phyloP scores from a whole-genome alignment of 2,329 filamentous ascomycete genomes.

The Alternaria longipes region DNA sequence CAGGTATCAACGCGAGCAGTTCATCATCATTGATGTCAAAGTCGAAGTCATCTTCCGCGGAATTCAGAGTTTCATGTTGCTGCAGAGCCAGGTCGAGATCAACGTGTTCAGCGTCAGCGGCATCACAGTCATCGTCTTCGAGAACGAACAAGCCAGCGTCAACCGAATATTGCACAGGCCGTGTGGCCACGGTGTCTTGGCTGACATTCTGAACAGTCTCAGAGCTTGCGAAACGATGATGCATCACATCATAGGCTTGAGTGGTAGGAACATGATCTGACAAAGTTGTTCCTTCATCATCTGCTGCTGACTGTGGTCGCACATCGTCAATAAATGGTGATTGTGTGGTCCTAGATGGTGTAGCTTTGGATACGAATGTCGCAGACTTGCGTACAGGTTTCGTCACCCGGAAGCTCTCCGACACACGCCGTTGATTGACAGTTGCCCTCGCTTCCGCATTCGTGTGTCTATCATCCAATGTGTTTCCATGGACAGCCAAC shows the following conservation, averaged over 20 bases:
- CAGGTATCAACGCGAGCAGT: slow-evolving; percentile 26
- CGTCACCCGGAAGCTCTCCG: slow-evolving; percentile 25
- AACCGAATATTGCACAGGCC: background rate
- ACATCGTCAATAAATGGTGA: background rate
- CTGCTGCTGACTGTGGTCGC: background rate
- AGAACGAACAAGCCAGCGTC: background rate
- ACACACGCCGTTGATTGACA: slow-evolving; percentile 20
- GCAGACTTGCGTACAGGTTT: slow-evolving; percentile 17
- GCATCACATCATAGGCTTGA: background rate
- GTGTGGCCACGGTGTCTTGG: slow-evolving; percentile 3
- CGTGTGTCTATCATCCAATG: background rate
- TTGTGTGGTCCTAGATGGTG: background rate
- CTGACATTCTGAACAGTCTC: background rate
- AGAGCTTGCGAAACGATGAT: background rate
- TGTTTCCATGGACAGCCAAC: slow-evolving; percentile 2
- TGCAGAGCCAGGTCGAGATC: background rate
- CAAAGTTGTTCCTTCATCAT: background rate
- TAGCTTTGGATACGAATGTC: background rate
- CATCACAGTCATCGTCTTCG: background rate
- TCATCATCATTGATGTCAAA: slow-evolving; percentile 39
- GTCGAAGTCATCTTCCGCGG: slow-evolving; percentile 24
- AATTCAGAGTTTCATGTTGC: background rate
- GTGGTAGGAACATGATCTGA: background rate
- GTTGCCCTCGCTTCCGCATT: slow-evolving; percentile 4
- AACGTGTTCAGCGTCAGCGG: background rate